Conservation (phyloP, 495 filamentous ascomycete genomes). For the Penicillium riverlandense region DNA sequence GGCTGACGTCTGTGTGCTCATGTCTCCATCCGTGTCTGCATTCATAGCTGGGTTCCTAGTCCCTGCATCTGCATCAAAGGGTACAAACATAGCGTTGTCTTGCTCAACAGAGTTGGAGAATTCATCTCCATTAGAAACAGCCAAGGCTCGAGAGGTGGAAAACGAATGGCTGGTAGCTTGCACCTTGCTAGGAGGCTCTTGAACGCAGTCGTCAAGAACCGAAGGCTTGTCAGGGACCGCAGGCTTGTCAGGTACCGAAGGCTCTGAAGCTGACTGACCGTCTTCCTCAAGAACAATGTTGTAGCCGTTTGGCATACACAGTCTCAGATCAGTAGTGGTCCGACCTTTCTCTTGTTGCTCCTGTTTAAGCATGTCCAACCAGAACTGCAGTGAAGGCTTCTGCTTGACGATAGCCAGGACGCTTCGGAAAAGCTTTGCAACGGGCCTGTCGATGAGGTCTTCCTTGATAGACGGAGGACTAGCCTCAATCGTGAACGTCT, state of each 20-base stretch:
- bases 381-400: constrained; percentile 2
- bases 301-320: background rate
- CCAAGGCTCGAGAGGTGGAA: background rate
- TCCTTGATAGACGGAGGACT: background rate
- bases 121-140: too few relatives aligned
- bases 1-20: too few relatives aligned
- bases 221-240: too few relatives aligned
- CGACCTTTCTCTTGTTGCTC: constrained; percentile 3
- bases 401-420: constrained; percentile 1
- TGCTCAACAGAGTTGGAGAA: too few relatives aligned
- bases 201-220: background rate
- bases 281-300: background rate
- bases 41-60: too few relatives aligned
- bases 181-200: background rate
- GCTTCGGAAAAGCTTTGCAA: constrained; percentile 2
- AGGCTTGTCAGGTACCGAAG: too few relatives aligned
- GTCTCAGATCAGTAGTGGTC: too few relatives aligned
- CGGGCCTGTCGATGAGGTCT: background rate
- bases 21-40: too few relatives aligned
- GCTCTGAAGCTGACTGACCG: too few relatives aligned
- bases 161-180: background rate
- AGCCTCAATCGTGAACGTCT: constrained; percentile 5
- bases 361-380: constrained; percentile 9
- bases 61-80: too few relatives aligned
- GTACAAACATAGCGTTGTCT: too few relatives aligned